A percentile compares a stretch with the other conserved stretches of the same genome.
Evolutionary conservation across 164 flowering plant genomes (phyloP).

Genomic region (Brasenia schreberi): DNA sequence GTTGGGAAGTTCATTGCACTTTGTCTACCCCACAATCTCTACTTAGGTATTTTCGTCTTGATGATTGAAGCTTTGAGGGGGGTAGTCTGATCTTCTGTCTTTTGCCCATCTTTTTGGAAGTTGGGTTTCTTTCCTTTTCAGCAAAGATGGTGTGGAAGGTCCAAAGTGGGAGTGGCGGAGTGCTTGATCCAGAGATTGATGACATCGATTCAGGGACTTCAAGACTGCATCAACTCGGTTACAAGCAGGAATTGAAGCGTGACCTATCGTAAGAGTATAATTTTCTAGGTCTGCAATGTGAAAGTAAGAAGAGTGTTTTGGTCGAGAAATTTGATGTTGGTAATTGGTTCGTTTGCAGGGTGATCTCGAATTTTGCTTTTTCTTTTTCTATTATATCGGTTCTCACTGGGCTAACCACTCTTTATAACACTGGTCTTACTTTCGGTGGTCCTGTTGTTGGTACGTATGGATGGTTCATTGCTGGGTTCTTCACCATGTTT

Average conservation of each 20-base stretch:
- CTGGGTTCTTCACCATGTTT: conserved; percentile 44
- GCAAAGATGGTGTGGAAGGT: conserved; percentile 16
- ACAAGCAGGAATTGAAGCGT: conserved; percentile 91
- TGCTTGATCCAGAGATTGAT: conserved; percentile 11
- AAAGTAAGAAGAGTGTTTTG: neutral
- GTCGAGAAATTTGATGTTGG: too few relatives aligned
- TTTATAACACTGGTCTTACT: conserved; percentile 50
- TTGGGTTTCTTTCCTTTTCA: neutral
- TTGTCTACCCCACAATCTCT: too few relatives aligned
- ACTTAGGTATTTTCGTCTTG: too few relatives aligned
- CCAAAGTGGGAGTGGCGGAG: conserved; percentile 13
- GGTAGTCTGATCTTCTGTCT: neutral
- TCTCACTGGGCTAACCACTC: conserved; percentile 70
- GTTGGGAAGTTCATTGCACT: too few relatives aligned
- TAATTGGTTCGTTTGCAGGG: conserved; percentile 23
- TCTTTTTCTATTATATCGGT: conserved; percentile 74
- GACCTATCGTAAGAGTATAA: conserved; percentile 60
- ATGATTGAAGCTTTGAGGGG: too few relatives aligned
- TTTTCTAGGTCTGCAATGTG: neutral
- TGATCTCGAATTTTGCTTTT: conserved; percentile 56
- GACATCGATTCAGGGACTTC: conserved; percentile 50
- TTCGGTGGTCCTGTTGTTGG: conserved; percentile 63
- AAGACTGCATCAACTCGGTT: conserved; percentile 69
- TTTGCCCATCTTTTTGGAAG: neutral
- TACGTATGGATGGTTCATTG: conserved; percentile 68